Evolutionary conservation across 257 asterid species (phyloP).

Genomic region (Ligustrum vulgare): DNA sequence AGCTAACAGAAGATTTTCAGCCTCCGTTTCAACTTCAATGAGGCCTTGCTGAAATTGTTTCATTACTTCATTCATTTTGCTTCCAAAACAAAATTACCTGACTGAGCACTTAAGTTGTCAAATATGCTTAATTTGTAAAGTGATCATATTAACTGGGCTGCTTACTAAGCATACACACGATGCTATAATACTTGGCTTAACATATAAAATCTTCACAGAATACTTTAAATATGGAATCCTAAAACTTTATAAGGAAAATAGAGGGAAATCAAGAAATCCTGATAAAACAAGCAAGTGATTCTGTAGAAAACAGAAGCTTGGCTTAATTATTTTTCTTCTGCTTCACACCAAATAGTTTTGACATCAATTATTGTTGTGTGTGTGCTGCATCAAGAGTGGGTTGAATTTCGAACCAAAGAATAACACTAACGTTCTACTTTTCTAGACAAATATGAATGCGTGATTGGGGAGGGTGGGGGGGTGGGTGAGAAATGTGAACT

Average conservation of each 20-base stretch:
- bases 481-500: too few relatives aligned
- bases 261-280: background rate
- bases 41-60: conserved; percentile 52
- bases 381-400: too few relatives aligned
- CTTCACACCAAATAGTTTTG: background rate
- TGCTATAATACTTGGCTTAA: background rate
- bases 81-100: background rate
- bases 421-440: too few relatives aligned
- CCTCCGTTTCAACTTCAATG: conserved; percentile 70
- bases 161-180: background rate
- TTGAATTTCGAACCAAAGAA: too few relatives aligned
- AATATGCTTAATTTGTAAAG: background rate
- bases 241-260: background rate
- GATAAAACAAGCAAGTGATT: background rate
- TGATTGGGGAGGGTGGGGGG: too few relatives aligned
- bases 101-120: conserved; percentile 8
- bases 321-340: background rate
- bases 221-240: background rate
- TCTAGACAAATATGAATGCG: too few relatives aligned
- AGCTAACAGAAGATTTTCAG: conserved; percentile 68
- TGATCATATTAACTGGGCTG: background rate
- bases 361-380: background rate
- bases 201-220: background rate
- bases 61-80: conserved; percentile 55
- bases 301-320: background rate